phyloP scores from a whole-genome alignment of 2,329 filamentous ascomycete genomes.

The Akanthomyces muscarius region DNA sequence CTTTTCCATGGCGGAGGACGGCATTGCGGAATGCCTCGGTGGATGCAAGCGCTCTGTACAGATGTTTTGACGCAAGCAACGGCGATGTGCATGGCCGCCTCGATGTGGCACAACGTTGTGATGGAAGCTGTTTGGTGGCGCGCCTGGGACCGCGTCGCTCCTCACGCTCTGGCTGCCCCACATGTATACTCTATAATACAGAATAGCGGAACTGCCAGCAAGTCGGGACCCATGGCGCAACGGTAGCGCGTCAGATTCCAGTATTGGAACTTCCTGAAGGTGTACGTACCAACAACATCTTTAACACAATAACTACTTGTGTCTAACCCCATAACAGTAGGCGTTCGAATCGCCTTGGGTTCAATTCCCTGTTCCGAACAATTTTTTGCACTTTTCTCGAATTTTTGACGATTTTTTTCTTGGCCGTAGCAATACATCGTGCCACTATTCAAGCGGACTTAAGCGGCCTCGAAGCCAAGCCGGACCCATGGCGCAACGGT shows the following conservation, averaged over 20 bases:
- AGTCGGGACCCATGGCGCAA: conserved; percentile 4
- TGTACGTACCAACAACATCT: no score
- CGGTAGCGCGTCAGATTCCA: conserved; percentile 5
- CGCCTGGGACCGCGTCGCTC: conserved; percentile 1
- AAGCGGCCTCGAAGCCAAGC: no score
- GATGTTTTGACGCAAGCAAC: neutral
- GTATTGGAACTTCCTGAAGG: no score
- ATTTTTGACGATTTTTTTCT: no score
- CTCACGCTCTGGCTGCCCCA: no score
- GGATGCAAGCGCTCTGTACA: neutral
- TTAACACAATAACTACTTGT: no score
- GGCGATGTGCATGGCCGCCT: conserved; percentile 4
- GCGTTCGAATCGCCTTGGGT: conserved; percentile 6
- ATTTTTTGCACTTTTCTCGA: neutral
- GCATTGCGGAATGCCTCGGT: neutral
- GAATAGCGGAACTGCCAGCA: no score
- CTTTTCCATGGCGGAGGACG: conserved; percentile 65
- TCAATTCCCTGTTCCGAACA: neutral
- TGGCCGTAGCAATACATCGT: no score
- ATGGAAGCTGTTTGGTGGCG: conserved; percentile 8
- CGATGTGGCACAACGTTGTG: conserved; percentile 2
- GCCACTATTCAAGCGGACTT: no score
- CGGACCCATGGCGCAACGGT: conserved; percentile 9
- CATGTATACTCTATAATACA: no score
- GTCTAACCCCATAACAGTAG: neutral